Base-by-base conservation (phyloP, 1,284 basidiomycete genomes). In the Bondarzewia mesenterica region DNA sequence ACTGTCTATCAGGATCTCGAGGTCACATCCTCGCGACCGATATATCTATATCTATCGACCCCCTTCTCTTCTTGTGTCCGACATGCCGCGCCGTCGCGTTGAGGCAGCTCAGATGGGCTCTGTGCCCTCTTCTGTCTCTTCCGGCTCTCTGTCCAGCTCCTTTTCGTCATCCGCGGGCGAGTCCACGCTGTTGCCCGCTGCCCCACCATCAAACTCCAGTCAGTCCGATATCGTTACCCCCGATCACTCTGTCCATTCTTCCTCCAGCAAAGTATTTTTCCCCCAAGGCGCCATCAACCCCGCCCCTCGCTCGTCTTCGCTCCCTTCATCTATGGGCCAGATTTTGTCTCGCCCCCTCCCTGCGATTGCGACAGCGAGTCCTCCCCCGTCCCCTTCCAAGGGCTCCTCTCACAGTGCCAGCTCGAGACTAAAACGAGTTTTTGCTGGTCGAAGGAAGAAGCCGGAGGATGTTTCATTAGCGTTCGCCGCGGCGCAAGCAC, bases 361-460 rank as follows among this genome's bases (percentile, higher is more conserved):
- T 29, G 47, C 56, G 20, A 47, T 50, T 25, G 39, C 55, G 5
- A 48, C 52, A 12, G 52, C 57, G 25, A 47, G 50, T 29, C 42
- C 55, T 4, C 50, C 52, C 14, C 53, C 57, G 4, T 53, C 58
- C 5, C 57, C 57, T 6, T 47, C 56, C 10, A 72, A 46, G 69
- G 74, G 47, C 63, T 42, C 63, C 40, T 60, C 68, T 27, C 63
- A 69, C 42, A 60, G 67, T 38, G 65, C 74, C 25, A 75, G 78
- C 25, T 67, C 66, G 55, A 77, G 74, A 58, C 65, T 87, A 51
- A 81, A 78, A 57, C 81, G 82, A 49, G 82, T 77, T 16, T 80
- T 85, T 57, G 77, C 64, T 38, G 71, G 66, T 7, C 74, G 82
- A 42, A 71, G 79, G 57, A 86, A 82, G 69, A 82, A 80, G 61